A percentile compares a stretch with the other conserved stretches of the same genome.
Conservation (phyloP, 179 eudicot genomes). For the Nepenthes alata region DNA sequence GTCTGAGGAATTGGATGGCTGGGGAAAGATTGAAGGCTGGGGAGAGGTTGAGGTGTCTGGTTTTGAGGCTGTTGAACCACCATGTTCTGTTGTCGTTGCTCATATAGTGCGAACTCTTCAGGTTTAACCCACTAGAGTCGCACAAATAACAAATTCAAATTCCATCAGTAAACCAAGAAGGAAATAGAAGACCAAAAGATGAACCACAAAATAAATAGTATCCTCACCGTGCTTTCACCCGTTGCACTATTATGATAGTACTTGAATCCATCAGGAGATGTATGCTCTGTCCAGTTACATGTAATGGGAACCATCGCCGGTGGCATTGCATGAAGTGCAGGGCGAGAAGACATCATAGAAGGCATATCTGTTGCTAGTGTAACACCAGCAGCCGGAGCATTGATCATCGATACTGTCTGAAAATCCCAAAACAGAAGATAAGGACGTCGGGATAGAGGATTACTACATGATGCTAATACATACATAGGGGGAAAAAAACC, state of each 20-base stretch:
- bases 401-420: too few relatives aligned
- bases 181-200: background rate
- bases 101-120: slow-evolving; percentile 49
- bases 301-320: slow-evolving; percentile 30
- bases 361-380: slow-evolving; percentile 30
- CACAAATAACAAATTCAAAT: slow-evolving; percentile 9
- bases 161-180: background rate
- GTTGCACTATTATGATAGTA: slow-evolving; percentile 76
- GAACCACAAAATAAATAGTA: slow-evolving; percentile 5
- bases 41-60: slow-evolving; percentile 34
- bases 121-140: slow-evolving; percentile 77
- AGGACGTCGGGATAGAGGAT: too few relatives aligned
- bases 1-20: slow-evolving; percentile 41
- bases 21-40: slow-evolving; percentile 34
- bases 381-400: slow-evolving; percentile 11
- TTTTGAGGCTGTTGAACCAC: slow-evolving; percentile 39
- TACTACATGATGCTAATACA: too few relatives aligned
- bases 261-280: slow-evolving; percentile 86
- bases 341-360: slow-evolving; percentile 29
- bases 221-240: slow-evolving; percentile 84
- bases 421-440: too few relatives aligned
- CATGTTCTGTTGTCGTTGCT: slow-evolving; percentile 45
- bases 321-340: slow-evolving; percentile 17
- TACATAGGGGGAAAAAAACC: too few relatives aligned
- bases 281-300: slow-evolving; percentile 91